Conservation (phyloP, 2,329 filamentous ascomycete genomes). For the Alternaria novae-zelandiae region DNA sequence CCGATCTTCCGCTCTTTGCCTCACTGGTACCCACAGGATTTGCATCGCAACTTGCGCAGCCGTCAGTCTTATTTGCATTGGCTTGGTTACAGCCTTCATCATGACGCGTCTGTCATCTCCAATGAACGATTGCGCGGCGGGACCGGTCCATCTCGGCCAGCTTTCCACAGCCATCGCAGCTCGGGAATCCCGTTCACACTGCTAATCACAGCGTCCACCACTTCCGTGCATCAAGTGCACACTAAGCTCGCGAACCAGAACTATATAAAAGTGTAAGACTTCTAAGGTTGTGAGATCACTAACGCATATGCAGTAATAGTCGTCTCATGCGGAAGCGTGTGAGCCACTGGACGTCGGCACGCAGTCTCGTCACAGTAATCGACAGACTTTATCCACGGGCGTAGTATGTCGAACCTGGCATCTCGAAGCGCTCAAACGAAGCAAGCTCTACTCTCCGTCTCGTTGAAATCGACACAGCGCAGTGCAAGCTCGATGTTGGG, state of each 20-base stretch:
- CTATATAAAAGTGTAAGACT: neutral
- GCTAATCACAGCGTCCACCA: neutral
- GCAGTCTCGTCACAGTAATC: neutral
- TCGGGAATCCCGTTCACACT: neutral
- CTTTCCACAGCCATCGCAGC: neutral
- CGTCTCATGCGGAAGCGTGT: neutral
- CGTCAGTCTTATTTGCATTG: neutral
- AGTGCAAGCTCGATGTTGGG: neutral
- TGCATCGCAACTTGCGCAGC: neutral
- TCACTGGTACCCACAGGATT: neutral
- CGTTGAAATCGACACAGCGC: neutral
- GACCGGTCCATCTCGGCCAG: neutral
- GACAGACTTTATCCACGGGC: neutral
- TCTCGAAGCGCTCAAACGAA: neutral
- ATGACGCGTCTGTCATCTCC: neutral
- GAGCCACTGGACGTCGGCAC: neutral
- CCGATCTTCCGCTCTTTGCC: neutral
- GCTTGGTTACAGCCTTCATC: neutral
- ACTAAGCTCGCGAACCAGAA: neutral
- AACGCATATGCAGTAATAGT: neutral
- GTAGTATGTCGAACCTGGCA: neutral
- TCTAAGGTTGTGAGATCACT: neutral
- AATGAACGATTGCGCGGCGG: neutral
- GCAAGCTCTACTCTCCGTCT: neutral
- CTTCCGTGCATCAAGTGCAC: neutral